Evolutionary conservation across 192 early-diverging fungal genomes (phyloP), one percentile per base, ranked within the genome.

Genomic region (Podochytrium sp.): DNA sequence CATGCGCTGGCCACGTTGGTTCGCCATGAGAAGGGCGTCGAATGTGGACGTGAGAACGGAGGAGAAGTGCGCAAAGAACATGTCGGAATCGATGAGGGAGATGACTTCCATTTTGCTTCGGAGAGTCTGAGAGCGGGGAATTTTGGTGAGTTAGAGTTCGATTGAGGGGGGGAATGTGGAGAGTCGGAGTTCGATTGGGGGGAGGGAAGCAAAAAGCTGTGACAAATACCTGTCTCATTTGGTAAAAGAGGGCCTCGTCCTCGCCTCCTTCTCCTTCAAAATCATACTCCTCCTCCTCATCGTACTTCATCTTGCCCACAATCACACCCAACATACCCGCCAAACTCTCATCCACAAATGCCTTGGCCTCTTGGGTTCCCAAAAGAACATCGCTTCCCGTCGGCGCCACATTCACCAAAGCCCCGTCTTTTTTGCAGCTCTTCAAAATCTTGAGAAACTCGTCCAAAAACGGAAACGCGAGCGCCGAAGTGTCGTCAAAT

Each of bases 231-330:
- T 90, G 88, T 50, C 91, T 76, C 80, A 92, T 77, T 61, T 91
- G 89, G 6, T 80, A 72, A 72, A 92, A 92, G n/a, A 87, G 47
- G 3, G 91, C 91, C 74, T 94, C 94, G 67, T 89, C 88, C 55
- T 93, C 91, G 49, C 89, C 92, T 62, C 89, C 87, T 29, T 90
- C 91, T 18, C 86, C 90, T 25, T 86, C 91, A 64, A 85, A 80
- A 18, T 84, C 86, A 55, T 69, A 93, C 6, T 90, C 84, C 60
- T 90, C 92, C 52, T 95, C 93, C 35, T 93, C 91, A 80, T 93
- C 87, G 71, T 94, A 96, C 82, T 94, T 94, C 87, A 96, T 92
- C 85, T 96, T 96, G 35, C 87, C 76, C 16, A 95, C 87, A 40
- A 96, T 79, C 0, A 89, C 87, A 33, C 84, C 80, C 40, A 95